Evolutionary conservation across 805 yeast genomes (phyloP), one percentile per base, ranked within the genome.

Genomic region (Ogataea philodendri): DNA sequence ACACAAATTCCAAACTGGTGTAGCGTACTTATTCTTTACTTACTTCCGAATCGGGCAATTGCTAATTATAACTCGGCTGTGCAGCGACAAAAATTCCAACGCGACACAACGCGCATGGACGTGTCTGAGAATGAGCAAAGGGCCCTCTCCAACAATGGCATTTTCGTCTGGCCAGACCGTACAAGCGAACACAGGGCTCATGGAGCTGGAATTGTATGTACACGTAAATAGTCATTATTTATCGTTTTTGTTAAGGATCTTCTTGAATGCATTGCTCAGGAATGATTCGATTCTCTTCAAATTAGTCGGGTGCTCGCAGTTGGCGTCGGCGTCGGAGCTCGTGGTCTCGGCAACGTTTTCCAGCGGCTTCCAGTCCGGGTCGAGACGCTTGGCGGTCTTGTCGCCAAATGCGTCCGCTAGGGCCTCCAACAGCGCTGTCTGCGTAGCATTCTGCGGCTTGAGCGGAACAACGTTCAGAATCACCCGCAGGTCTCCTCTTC

Each of bases 391-490:
- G 3, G 98, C 98, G 15, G 69, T 72, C 26, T 69, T 68, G 59
- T 93, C 99, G 40, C 84, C 77, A 31, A 83, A 74, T 2, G 95
- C 83, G 55, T 88, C 96, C 1, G 99, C 98, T 45, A 93, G 70
- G 0, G 96, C 96, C 59, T 93, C 99, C 52, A 94, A 70, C 37
- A 93, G 66, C 18, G 94, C 94, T 9, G 80, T 81, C 59, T 93
- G 96, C 1, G 93, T 81, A 9, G 90, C 84, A 15, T 84, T 81
- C 37, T 73, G 72, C 2, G 97, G 95, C 39, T 78, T 74, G 49
- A 80, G 66, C 4, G 88, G 77, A 51, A 76, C 74, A 11, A 93
- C 83, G 32, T 77, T 76, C 48, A 88, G 71, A 9, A 76, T 67
- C 11, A 93, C 85, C 49, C 76, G 80, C 74, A 89, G 68, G 51